Base-by-base conservation (phyloP, 148 eudicot species). In the Rhododendron mucronatum region DNA sequence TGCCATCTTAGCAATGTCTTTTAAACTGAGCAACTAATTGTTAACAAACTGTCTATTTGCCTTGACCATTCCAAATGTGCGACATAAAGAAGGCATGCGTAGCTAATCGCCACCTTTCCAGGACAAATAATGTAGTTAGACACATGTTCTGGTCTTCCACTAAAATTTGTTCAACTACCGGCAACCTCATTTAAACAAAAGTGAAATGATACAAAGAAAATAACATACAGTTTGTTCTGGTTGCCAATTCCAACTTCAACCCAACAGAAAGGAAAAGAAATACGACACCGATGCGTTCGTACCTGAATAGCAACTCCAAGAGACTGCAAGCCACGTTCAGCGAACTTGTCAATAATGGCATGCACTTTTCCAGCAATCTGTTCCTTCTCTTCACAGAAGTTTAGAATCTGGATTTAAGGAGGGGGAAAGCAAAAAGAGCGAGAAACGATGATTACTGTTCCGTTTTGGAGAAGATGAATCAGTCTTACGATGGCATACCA, bases 261-360 rank as follows among this genome's bases (percentile, higher is more conserved):
- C 53, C 39, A 71, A 78, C 69, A 74, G 21, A 30, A 18, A 16
- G 76, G 13, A 35, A 82, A 77, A 71, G 14, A 84, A 30, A 65
- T 67, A 16, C 11, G 78, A 83, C 35, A 48, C 74, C 37, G 23
- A 28, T 7, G 80, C 28, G 1, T 77, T 16, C 12, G 18, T 39
- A 39, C 41, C 93, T 94, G 96, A 86, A 94, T 30, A 76, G 93
- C 90, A 87, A 94, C 95, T n/a, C 89, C 96, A 87, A 94, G 92
- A 74, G 96, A 94, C 80, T 95, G 89, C 69, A 94, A 87, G 78
- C 96, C 96, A 84, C 90, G 91, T 86, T 94, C 96, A 87, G 96
- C 96, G 87, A 88, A 94, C 85, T 91, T 93, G 87, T 94, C 95
- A 84, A 94, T 91, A 21, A 93, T 90, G 86, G 87, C 85, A 82